A percentile compares a stretch with the other conserved stretches of the same genome.
These are phyloP conservation scores for Populus hybrid DNA, from an alignment of 441 rosid species.

Conservation along the genomic window DNA sequence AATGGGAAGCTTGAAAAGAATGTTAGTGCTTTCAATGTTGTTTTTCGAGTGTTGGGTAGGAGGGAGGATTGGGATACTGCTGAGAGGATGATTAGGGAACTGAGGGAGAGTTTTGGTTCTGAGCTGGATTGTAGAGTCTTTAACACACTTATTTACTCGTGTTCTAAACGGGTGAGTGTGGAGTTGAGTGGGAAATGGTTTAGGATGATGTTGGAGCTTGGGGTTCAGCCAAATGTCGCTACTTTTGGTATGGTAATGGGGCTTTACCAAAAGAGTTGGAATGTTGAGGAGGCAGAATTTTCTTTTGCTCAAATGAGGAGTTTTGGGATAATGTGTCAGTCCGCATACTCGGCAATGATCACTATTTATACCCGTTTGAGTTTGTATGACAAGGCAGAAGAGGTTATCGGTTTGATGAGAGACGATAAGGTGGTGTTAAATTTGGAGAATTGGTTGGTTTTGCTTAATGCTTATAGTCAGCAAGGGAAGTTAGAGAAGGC, in stretches of 20 bases:
- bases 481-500: constrained; percentile 63
- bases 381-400: constrained; percentile 69
- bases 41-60: constrained; percentile 71
- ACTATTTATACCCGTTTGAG: constrained; percentile 76
- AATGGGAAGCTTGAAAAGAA: constrained; percentile 62
- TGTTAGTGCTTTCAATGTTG: constrained; percentile 53
- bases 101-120: constrained; percentile 26
- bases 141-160: constrained; percentile 66
- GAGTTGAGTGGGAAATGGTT: constrained; percentile 66
- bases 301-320: constrained; percentile 66
- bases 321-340: constrained; percentile 56
- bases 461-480: constrained; percentile 82
- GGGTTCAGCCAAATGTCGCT: constrained; percentile 67
- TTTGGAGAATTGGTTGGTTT: constrained; percentile 77
- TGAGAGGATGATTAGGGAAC: constrained; percentile 47
- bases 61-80: constrained; percentile 71
- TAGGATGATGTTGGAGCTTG: constrained; percentile 65
- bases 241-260: constrained; percentile 87
- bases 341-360: constrained; percentile 89
- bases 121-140: constrained; percentile 54
- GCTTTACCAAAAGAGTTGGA: constrained; percentile 73
- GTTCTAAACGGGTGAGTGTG: constrained; percentile 54
- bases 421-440: constrained; percentile 52
- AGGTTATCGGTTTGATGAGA: constrained; percentile 53
- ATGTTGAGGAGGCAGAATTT: constrained; percentile 69